Evolutionary conservation across 805 yeast genomes (phyloP), one percentile per base, ranked within the genome.

Genomic region (Isabelozyma pseudorhagii): DNA sequence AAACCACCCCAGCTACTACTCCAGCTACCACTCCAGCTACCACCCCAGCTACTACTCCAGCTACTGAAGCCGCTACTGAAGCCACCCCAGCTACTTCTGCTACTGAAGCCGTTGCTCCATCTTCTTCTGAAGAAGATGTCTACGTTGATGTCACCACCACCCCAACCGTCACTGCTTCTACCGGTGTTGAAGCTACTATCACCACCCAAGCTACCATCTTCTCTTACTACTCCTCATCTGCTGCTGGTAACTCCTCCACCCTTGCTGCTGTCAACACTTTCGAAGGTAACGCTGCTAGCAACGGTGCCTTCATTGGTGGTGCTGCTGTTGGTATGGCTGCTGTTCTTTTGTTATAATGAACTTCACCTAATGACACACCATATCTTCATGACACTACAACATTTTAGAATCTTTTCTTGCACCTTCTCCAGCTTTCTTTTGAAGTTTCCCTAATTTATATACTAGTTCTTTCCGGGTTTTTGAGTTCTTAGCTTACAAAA

Each of bases 121-220:
- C 50, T 31, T 45, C 46, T 17, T 40, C 53, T 11, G 74, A 69
- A 42, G 61, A 63, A 29, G 63, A 69, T 60, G 58, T 69, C 44
- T 76, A 72, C 61, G 79, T 77, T 46, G 82, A 79, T 55, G 67
- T 71, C 57, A 78, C 82, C 52, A 63, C 73, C 50, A 79, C 83
- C 44, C 83, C 83, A 57, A 67, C 74, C 48, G 75, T 68, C 45
- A 71, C 78, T 49, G 66, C 63, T n/a, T 72, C 82, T 38, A 71
- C 75, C 47, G 76, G 70, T 59, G 77, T 74, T 51, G 74, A 77
- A 53, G 74, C 78, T 48, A 76, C 79, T 46, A 55, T 56, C 31
- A 60, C 63, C 53, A 52, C 54, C 18, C 78, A 72, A 61, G 61
- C 71, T 46, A 73, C 80, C 50, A 54, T 66, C 55, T 67, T 73